Evolutionary conservation across 2,329 filamentous ascomycete genomes (phyloP).

Genomic region (Talaromyces sp.): DNA sequence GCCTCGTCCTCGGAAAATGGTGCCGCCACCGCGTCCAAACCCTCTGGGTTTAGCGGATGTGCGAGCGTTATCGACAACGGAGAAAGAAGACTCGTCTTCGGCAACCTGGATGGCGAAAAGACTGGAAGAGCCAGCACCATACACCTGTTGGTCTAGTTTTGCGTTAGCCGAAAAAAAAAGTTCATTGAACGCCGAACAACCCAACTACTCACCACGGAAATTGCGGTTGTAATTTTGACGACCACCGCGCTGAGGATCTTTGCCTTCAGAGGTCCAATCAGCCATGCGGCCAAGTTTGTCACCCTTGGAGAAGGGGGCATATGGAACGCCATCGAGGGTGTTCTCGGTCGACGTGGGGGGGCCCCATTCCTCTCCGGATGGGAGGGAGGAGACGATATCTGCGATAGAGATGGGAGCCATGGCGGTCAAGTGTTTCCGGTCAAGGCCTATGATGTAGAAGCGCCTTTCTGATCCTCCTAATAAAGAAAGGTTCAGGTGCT

Average conservation of each 20-base stretch:
- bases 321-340: constrained; percentile 89
- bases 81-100: constrained; percentile 97
- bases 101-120: constrained; percentile 86
- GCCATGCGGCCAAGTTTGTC: constrained; percentile 99
- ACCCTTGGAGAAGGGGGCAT: constrained; percentile 96
- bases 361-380: constrained; percentile 79
- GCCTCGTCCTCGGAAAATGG: constrained; percentile 76
- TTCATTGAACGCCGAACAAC: neutral
- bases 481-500: constrained; percentile 3
- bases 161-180: constrained; percentile 16
- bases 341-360: constrained; percentile 77
- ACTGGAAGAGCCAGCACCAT: constrained; percentile 81
- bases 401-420: constrained; percentile 56
- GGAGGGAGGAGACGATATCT: constrained; percentile 67
- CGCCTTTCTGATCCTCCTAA: neutral
- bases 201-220: constrained; percentile 67
- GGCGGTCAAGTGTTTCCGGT: constrained; percentile 8
- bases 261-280: constrained; percentile 85
- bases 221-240: constrained; percentile 88
- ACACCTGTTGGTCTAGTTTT: constrained; percentile 82
- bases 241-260: constrained; percentile 67
- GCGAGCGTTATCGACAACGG: constrained; percentile 91
- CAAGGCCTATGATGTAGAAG: neutral
- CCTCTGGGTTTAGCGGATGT: constrained; percentile 76
- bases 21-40: constrained; percentile 80